Evolutionary conservation across 805 yeast genomes (phyloP).

Genomic region (Cephaloascus fragrans): DNA sequence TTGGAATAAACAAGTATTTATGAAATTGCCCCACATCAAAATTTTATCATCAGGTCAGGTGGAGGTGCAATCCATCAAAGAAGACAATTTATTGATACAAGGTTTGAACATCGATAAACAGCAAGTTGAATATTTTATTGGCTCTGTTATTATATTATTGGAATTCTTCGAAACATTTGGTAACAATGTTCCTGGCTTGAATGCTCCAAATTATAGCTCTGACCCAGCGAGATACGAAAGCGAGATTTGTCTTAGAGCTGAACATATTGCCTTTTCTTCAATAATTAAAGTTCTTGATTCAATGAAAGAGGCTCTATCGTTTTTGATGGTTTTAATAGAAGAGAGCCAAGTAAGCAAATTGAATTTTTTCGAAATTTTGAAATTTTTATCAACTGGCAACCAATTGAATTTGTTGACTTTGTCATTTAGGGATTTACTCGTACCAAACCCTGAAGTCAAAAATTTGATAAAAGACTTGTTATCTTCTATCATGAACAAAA

Average conservation of each 20-base stretch:
- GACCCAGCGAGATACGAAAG: conserved; percentile 36
- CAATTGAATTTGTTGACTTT: conserved; percentile 60
- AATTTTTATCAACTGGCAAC: conserved; percentile 55
- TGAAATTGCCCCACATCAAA: conserved; percentile 29
- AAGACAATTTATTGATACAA: conserved; percentile 31
- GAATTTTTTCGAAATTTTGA: conserved; percentile 56
- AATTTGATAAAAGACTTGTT: conserved; percentile 76
- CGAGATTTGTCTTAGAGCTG: conserved; percentile 78
- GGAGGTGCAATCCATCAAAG: conserved; percentile 27
- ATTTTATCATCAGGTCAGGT: conserved; percentile 23
- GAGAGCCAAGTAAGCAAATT: conserved; percentile 40
- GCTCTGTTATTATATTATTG: conserved; percentile 58
- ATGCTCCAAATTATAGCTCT: conserved; percentile 44
- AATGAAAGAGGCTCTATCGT: conserved; percentile 85
- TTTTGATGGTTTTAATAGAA: conserved; percentile 70
- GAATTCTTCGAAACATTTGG: conserved; percentile 64
- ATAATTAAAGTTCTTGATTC: conserved; percentile 64
- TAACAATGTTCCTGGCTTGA: conserved; percentile 48
- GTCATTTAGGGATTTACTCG: conserved; percentile 67
- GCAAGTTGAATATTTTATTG: conserved; percentile 59
- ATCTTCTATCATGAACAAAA: conserved; percentile 81
- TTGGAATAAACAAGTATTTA: conserved; percentile 71
- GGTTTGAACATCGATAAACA: conserved; percentile 35
- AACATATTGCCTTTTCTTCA: conserved; percentile 78
- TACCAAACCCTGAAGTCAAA: conserved; percentile 52